Conservation (phyloP, 1,284 basidiomycete species). For the Inonotus hispidus region DNA sequence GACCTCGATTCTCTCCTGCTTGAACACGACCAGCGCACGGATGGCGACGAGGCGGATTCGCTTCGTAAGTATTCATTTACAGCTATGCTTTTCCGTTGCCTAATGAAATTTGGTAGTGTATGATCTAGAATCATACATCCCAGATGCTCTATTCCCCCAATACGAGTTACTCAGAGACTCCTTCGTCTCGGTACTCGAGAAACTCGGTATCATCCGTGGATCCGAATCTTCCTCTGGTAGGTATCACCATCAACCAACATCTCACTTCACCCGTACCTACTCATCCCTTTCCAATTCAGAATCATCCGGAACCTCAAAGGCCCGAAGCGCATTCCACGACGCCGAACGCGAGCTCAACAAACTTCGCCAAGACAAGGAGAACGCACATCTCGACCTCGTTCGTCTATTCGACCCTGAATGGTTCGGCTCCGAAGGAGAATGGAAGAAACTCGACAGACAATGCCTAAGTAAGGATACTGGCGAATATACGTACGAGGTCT, state of each 20-base stretch:
- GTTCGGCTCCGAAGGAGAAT: slow-evolving; percentile 85
- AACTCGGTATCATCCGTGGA: slow-evolving; percentile 55
- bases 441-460: slow-evolving; percentile 86
- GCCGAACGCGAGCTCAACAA: slow-evolving; percentile 49
- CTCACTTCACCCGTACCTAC: background rate
- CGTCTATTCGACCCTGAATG: slow-evolving; percentile 59
- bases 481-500: slow-evolving; percentile 97
- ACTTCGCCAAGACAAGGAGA: slow-evolving; percentile 42
- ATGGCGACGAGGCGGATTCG: slow-evolving; percentile 40
- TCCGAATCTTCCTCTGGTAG: slow-evolving; percentile 38
- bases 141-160: slow-evolving; percentile 72
- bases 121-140: slow-evolving; percentile 81
- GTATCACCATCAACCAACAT: slow-evolving; percentile 23
- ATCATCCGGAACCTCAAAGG: slow-evolving; percentile 45
- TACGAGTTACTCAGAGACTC: slow-evolving; percentile 70
- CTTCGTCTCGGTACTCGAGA: slow-evolving; percentile 60
- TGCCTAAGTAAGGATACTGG: slow-evolving; percentile 83
- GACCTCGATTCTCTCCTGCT: slow-evolving; percentile 74
- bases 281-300: slow-evolving; percentile 2
- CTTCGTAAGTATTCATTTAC: slow-evolving; percentile 42
- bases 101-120: slow-evolving; percentile 52
- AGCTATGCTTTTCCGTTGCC: background rate
- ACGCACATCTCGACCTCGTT: slow-evolving; percentile 47
- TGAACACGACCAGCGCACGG: slow-evolving; percentile 65
- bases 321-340: slow-evolving; percentile 60